Conservation (phyloP, 192 early-diverging fungal species). For the Allomyces javanicus region DNA sequence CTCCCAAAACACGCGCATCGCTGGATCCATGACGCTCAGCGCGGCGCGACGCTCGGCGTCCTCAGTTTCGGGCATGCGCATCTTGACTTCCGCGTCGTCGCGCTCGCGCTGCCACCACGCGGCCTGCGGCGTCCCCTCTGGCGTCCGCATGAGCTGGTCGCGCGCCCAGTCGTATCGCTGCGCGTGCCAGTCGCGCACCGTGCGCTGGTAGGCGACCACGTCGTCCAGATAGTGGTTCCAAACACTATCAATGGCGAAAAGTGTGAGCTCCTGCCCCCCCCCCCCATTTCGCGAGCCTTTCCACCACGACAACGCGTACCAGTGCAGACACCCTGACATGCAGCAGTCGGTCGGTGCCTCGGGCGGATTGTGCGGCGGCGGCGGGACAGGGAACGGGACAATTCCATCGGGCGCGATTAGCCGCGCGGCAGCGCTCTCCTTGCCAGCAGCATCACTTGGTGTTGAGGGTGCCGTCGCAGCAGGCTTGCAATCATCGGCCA, state of each 20-base stretch:
- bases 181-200: neutral
- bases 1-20: neutral
- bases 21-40: neutral
- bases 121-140: too few relatives aligned
- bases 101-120: neutral
- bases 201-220: neutral
- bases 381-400: too few relatives aligned
- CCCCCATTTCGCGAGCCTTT: neutral
- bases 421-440: too few relatives aligned
- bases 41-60: neutral
- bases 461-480: too few relatives aligned
- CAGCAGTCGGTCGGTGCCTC: neutral
- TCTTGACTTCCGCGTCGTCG: neutral
- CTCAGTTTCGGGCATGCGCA: neutral
- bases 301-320: neutral
- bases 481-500: too few relatives aligned
- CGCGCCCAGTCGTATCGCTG: neutral
- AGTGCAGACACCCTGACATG: neutral
- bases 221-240: neutral
- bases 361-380: neutral
- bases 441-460: too few relatives aligned
- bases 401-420: too few relatives aligned
- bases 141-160: neutral
- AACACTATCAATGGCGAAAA: neutral
- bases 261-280: neutral